A percentile compares a stretch with the other conserved stretches of the same genome.
These are phyloP conservation scores for Conoideocrella luteorostrata DNA, from an alignment of 2,329 filamentous ascomycete genomes.

Conservation along the genomic window DNA sequence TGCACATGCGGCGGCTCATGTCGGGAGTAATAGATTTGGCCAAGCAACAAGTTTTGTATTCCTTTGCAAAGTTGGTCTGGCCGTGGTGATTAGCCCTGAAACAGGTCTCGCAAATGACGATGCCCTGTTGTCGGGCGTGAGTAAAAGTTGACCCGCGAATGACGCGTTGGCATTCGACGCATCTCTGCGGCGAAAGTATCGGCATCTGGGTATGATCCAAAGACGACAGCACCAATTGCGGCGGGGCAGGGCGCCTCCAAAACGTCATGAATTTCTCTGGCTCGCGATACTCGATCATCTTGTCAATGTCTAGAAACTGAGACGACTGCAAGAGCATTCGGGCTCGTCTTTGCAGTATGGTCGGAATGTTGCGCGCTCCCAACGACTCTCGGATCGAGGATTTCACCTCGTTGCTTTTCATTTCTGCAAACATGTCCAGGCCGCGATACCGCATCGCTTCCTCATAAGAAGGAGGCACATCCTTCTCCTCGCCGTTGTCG, in stretches of 20 bases:
- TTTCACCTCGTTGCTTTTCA: slow-evolving; percentile 16
- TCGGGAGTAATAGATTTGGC: slow-evolving; percentile 17
- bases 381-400: slow-evolving; percentile 7
- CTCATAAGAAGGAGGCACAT: slow-evolving; percentile 15
- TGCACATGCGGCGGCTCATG: slow-evolving; percentile 19
- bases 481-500: background rate
- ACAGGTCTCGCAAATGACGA: slow-evolving; percentile 26
- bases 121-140: slow-evolving; percentile 6
- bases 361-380: slow-evolving; percentile 1
- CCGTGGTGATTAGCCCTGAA: slow-evolving; percentile 24
- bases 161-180: slow-evolving; percentile 11
- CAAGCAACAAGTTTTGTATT: slow-evolving; percentile 28
- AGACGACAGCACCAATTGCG: slow-evolving; percentile 17
- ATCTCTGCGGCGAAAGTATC: slow-evolving; percentile 14
- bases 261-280: slow-evolving; percentile 15
- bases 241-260: slow-evolving; percentile 18
- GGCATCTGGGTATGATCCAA: slow-evolving; percentile 10
- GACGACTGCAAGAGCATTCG: slow-evolving; percentile 25
- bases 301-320: slow-evolving; percentile 31
- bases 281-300: slow-evolving; percentile 28
- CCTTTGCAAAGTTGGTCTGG: slow-evolving; percentile 20
- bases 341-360: slow-evolving; percentile 15
- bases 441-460: slow-evolving; percentile 14
- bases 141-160: slow-evolving; percentile 21
- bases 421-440: slow-evolving; percentile 18